phyloP scores from a whole-genome alignment of 1,284 basidiomycete genomes.

The Tylopilus orsonianus region DNA sequence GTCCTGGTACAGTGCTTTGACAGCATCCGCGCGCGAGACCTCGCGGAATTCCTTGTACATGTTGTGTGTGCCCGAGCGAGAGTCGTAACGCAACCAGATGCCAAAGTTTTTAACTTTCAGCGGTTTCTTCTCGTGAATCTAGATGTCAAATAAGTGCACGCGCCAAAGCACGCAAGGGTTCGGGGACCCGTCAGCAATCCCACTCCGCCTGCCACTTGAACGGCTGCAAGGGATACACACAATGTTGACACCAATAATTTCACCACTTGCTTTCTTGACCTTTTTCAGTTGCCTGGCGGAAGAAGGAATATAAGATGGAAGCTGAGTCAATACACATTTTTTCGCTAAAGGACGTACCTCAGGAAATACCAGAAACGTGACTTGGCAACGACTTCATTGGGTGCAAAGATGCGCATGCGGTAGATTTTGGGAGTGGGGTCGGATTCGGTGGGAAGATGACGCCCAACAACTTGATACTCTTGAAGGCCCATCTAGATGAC shows the following conservation, averaged over 20 bases:
- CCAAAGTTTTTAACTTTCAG: slow-evolving; percentile 99
- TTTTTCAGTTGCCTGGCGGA: slow-evolving; percentile 86
- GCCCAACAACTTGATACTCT: slow-evolving; percentile 98
- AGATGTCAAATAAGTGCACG: slow-evolving; percentile 30
- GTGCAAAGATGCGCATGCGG: slow-evolving; percentile 99
- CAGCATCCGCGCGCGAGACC: slow-evolving; percentile 91
- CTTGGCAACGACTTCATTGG: slow-evolving; percentile 98
- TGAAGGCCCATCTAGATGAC: slow-evolving; percentile 45
- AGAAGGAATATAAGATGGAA: slow-evolving; percentile 9
- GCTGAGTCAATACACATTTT: background rate
- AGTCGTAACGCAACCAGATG: slow-evolving; percentile 99
- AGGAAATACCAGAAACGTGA: slow-evolving; percentile 99
- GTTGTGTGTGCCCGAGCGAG: slow-evolving; percentile 97
- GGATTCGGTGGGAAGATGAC: slow-evolving; percentile 92
- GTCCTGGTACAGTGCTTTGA: slow-evolving; percentile 98
- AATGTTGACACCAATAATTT: slow-evolving; percentile 97
- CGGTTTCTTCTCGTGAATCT: slow-evolving; percentile 97
- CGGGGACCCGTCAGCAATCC: slow-evolving; percentile 52
- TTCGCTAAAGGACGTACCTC: slow-evolving; percentile 44
- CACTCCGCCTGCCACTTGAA: slow-evolving; percentile 82
- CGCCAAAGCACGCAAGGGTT: slow-evolving; percentile 9
- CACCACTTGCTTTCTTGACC: slow-evolving; percentile 99
- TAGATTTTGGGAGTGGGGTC: slow-evolving; percentile 96
- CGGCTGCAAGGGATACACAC: slow-evolving; percentile 87
- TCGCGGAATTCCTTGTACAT: slow-evolving; percentile 99